Conservation (phyloP, 768 basidiomycete genomes). For the Hydnum rufescens region DNA sequence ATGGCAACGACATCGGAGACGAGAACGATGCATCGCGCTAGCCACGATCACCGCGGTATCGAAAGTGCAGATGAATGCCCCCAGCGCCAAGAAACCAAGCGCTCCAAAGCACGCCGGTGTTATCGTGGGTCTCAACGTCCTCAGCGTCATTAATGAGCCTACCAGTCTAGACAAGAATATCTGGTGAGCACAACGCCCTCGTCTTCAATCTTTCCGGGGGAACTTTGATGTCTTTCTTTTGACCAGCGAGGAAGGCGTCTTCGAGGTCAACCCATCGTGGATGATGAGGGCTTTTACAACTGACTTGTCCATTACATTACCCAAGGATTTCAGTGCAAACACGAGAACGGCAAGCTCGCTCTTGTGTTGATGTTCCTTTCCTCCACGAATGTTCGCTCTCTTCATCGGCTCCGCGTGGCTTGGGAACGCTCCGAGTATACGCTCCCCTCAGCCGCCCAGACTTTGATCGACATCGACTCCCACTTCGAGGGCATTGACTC, state of each 20-base stretch:
- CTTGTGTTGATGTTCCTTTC: not conserved
- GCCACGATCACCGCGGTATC: too few species aligned
- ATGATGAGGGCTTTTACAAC: conserved; percentile 34
- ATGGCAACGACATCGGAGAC: too few species aligned
- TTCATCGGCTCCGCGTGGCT: conserved; percentile 27
- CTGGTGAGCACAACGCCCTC: conserved; percentile 30
- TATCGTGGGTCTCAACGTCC: conserved; percentile 29
- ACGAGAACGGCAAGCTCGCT: conserved; percentile 22
- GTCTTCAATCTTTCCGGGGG: conserved; percentile 33
- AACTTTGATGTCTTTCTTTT: conserved; percentile 32
- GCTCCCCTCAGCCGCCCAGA: conserved; percentile 31
- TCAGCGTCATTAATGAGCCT: conserved; percentile 34
- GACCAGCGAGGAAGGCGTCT: conserved; percentile 32
- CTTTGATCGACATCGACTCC: conserved; percentile 35
- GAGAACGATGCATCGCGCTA: too few species aligned
- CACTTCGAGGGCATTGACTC: conserved; percentile 35
- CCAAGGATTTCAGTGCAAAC: conserved; percentile 33
- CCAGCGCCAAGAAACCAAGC: conserved; percentile 32
- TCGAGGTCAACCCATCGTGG: conserved; percentile 31
- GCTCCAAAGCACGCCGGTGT: conserved; percentile 31
- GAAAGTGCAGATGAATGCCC: too few species aligned
- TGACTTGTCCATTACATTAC: conserved; percentile 31
- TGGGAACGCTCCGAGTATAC: conserved; percentile 34
- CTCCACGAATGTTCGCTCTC: conserved; percentile 24
- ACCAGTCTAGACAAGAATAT: conserved; percentile 43